phyloP scores from a whole-genome alignment of 345 rosid genomes.

The Populus deltoides region DNA sequence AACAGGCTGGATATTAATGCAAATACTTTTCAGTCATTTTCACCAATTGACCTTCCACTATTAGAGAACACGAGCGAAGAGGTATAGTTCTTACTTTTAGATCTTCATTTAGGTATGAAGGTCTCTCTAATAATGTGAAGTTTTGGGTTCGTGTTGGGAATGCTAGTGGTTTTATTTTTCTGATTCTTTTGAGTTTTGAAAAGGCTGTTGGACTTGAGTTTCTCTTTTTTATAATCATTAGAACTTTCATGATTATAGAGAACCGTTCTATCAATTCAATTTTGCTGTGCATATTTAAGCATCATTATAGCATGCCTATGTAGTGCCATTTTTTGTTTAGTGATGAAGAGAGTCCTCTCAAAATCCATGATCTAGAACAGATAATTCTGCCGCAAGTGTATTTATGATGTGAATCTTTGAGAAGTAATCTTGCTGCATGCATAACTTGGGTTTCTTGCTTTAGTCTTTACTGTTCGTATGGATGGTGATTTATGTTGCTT shows the following conservation, averaged over 20 bases:
- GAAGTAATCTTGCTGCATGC: not conserved
- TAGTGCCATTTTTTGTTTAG: not conserved
- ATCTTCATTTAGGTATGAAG: not conserved
- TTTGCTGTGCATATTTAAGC: not conserved
- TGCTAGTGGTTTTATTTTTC: not conserved
- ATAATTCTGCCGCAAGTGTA: not conserved
- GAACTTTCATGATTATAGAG: not conserved
- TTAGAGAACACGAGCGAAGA: constrained; percentile 41
- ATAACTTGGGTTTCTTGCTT: not conserved
- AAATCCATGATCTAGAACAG: not conserved
- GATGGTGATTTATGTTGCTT: not conserved
- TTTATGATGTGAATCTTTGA: not conserved
- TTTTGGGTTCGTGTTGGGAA: not conserved
- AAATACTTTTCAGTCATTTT: constrained; percentile 40
- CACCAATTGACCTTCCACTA: constrained; percentile 46
- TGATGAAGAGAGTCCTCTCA: not conserved
- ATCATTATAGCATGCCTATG: not conserved
- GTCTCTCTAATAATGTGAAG: not conserved
- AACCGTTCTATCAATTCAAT: not conserved
- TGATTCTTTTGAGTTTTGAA: not conserved
- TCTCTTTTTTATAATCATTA: not conserved
- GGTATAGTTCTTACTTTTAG: constrained; percentile 27
- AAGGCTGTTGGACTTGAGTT: not conserved
- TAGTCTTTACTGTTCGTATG: not conserved
- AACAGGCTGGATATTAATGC: constrained; percentile 42